phyloP scores from a whole-genome alignment of 805 yeast species.

The Saturnispora sekii region DNA sequence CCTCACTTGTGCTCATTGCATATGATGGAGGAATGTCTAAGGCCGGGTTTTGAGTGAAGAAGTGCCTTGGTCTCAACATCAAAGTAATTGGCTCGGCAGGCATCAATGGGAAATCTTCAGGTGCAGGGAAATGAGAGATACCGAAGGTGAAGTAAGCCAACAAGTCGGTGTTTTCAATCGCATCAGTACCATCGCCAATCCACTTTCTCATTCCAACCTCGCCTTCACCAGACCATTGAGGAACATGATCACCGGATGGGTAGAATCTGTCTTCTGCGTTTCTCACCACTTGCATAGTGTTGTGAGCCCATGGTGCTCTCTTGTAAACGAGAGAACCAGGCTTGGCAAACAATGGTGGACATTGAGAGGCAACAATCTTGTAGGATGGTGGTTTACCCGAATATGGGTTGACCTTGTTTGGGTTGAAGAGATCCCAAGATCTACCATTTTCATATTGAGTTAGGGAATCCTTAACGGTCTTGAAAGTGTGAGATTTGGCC shows the following conservation, averaged over 20 bases:
- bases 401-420: constrained; percentile 52
- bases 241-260: constrained; percentile 74
- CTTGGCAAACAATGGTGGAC: constrained; percentile 64
- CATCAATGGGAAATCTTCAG: constrained; percentile 86
- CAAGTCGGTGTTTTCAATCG: constrained; percentile 58
- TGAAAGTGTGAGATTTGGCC: constrained; percentile 55
- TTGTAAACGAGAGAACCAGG: constrained; percentile 66
- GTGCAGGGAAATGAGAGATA: constrained; percentile 78
- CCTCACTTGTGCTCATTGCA: constrained; percentile 38
- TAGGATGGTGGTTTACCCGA: constrained; percentile 70
- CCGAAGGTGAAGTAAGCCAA: constrained; percentile 77
- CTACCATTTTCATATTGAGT: constrained; percentile 58
- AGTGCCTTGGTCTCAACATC: constrained; percentile 68
- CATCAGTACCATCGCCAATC: constrained; percentile 53
- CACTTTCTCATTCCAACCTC: constrained; percentile 56
- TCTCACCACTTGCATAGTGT: constrained; percentile 59
- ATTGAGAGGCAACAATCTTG: constrained; percentile 66
- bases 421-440: constrained; percentile 73
- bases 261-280: constrained; percentile 64
- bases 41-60: constrained; percentile 70
- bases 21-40: constrained; percentile 65
- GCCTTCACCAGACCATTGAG: constrained; percentile 68
- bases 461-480: constrained; percentile 57
- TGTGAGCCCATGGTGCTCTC: constrained; percentile 76
- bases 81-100: constrained; percentile 76